A percentile compares a stretch with the other conserved stretches of the same genome.
These are phyloP conservation scores for Suhomyces xylopsoci DNA, from an alignment of 805 yeast species.

Conservation along the genomic window DNA sequence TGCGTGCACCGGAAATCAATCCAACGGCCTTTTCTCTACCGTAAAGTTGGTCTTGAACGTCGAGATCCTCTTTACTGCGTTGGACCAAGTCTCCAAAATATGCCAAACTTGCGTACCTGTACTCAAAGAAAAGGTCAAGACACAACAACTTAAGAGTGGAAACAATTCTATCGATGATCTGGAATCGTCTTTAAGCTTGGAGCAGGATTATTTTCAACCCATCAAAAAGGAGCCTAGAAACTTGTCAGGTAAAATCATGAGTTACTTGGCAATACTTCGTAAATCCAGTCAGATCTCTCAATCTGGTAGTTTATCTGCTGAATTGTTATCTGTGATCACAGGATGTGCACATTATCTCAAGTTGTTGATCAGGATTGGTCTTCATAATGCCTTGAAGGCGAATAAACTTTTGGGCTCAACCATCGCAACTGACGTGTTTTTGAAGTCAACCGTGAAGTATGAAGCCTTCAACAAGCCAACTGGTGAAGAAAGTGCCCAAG, in stretches of 20 bases:
- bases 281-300: slow-evolving; percentile 45
- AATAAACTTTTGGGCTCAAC: slow-evolving; percentile 58
- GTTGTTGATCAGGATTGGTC: slow-evolving; percentile 74
- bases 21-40: slow-evolving; percentile 64
- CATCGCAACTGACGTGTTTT: slow-evolving; percentile 59
- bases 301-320: slow-evolving; percentile 54
- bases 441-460: slow-evolving; percentile 42
- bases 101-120: slow-evolving; percentile 7
- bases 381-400: slow-evolving; percentile 68
- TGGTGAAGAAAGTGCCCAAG: slow-evolving; percentile 4
- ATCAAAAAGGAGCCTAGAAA: slow-evolving; percentile 72
- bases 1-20: slow-evolving; percentile 71
- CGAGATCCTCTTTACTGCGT: slow-evolving; percentile 72
- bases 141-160: slow-evolving; percentile 1
- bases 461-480: slow-evolving; percentile 15
- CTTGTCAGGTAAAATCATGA: slow-evolving; percentile 84
- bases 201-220: slow-evolving; percentile 32
- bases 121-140: slow-evolving; percentile 5
- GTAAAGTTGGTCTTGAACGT: slow-evolving; percentile 70
- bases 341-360: slow-evolving; percentile 92
- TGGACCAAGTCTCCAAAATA: slow-evolving; percentile 43
- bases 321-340: slow-evolving; percentile 75
- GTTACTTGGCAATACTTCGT: slow-evolving; percentile 78
- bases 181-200: slow-evolving; percentile 10
- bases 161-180: slow-evolving; percentile 8